Conservation (phyloP, 345 rosid genomes). For the Gossypium arboreum region DNA sequence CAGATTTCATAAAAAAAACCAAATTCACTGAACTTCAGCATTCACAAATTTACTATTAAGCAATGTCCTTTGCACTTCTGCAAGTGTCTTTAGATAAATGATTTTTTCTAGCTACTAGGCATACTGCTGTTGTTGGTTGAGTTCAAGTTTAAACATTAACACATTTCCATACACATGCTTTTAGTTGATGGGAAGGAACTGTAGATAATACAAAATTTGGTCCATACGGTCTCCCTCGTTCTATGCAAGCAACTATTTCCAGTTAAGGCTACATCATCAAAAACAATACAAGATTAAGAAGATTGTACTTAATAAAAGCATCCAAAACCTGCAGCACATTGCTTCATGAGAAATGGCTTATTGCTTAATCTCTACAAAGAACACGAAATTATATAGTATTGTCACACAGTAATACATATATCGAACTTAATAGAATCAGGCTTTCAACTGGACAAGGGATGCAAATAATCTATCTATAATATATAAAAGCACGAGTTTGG, state of each 20-base stretch:
- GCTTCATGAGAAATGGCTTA: background rate
- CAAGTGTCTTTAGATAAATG: background rate
- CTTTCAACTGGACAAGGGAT: background rate
- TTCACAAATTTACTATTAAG: background rate
- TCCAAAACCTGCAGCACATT: background rate
- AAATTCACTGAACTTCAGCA: background rate
- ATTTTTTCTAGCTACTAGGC: background rate
- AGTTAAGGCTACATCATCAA: constrained; percentile 3
- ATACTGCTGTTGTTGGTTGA: background rate
- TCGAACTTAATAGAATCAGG: background rate
- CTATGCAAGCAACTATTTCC: background rate
- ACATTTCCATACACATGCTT: background rate
- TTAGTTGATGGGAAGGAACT: background rate
- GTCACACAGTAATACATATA: background rate
- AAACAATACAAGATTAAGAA: background rate
- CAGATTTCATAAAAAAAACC: background rate
- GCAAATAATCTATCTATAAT: background rate
- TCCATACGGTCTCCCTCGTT: background rate
- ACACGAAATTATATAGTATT: background rate
- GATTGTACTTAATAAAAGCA: background rate
- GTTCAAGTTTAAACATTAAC: background rate
- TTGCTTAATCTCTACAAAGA: background rate
- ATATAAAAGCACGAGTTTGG: too few species aligned
- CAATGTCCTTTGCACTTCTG: background rate
- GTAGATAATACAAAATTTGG: background rate